Base-by-base conservation (phyloP, 768 basidiomycete species). In the Boletus edulis region DNA sequence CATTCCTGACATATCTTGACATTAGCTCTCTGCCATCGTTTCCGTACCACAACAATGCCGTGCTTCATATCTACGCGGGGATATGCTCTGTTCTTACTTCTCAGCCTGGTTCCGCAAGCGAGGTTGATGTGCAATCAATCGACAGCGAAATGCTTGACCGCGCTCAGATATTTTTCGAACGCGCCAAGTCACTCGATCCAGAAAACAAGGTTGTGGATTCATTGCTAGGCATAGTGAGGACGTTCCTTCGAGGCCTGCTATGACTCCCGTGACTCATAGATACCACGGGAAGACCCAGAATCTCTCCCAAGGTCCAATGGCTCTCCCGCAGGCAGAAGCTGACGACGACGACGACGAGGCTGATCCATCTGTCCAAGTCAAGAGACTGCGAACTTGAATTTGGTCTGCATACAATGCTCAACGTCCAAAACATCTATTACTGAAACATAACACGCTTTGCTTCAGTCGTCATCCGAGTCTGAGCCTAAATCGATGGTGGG, bases 51-150 rank as follows among this genome's bases (percentile, higher is more conserved):
- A 88, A 92, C 60, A 90, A 91, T 59, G 80, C 87, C 2, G 73
- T 84, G 8, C 75, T 96, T 29, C 91, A 96, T 63, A 76, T 84
- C 15, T 94, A 95, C 58, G 92, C 94, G 3, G 94, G 91, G 2
- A 71, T 95, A 49, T 73, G 91, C 13, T 81, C 78, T 27, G 73
- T 94, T 22, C 82, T 87, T 61, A 70, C 83, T n/a, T 78, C 82
- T 12, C 84, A 83, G 58, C 70, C 44, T 43, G 45, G 35, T 39
- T 44, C 50, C 17, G 41, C 41, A 46, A 52, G 46, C 41, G 52
- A 57, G 27, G 47, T 27, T 44, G 34, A 54, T 11, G 37, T 17
- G 12, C 53, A 42, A 24, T 40, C 54, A 61, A 57, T 47, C 62
- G 78, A 46, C 54, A 84, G 2, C 75, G 81, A 55, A 75, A 84